Percentiles rank a stretch among this genome's conserved stretches.
phyloP scores from a whole-genome alignment of 2,329 filamentous ascomycete species.

The Aspergillus sp. region DNA sequence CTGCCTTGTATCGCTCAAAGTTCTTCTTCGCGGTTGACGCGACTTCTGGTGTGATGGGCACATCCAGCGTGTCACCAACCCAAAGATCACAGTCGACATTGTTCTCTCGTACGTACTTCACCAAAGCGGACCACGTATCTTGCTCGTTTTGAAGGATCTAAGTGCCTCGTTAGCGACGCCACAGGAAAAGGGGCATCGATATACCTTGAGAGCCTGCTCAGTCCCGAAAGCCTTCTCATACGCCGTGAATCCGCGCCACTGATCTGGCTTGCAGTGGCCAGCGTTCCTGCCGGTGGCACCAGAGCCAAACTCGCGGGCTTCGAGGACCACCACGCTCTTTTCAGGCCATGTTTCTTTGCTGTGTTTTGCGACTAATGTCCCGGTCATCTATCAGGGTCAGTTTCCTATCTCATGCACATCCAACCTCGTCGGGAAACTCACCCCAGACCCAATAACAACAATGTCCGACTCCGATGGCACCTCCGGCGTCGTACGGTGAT shows the following conservation, averaged over 20 bases:
- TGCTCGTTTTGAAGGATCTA: slow-evolving; percentile 10
- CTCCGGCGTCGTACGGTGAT: slow-evolving; percentile 2
- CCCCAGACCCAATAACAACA: slow-evolving; percentile 8
- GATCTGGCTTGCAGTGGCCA: slow-evolving; percentile 7
- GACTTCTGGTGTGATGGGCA: slow-evolving; percentile 7
- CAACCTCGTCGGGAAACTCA: not conserved
- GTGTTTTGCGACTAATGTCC: slow-evolving; percentile 7
- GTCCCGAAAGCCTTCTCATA: slow-evolving; percentile 5
- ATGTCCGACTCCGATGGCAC: slow-evolving; percentile 1
- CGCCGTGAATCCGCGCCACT: slow-evolving; percentile 10
- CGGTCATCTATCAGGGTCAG: not conserved
- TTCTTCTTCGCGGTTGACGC: slow-evolving; percentile 1
- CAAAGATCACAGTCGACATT: slow-evolving; percentile 15
- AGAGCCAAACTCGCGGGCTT: slow-evolving; percentile 9
- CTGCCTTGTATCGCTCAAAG: not conserved
- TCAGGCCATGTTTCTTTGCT: not conserved
- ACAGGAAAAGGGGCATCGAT: not conserved
- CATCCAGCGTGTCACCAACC: slow-evolving; percentile 10
- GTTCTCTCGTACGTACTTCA: slow-evolving; percentile 3
- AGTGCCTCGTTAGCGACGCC: not conserved
- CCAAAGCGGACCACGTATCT: slow-evolving; percentile 1
- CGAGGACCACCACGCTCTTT: slow-evolving; percentile 1
- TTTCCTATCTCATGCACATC: too few relatives aligned
- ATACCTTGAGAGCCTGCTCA: slow-evolving; percentile 7
- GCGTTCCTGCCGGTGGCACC: slow-evolving; percentile 7